Base-by-base conservation (phyloP, 2,329 filamentous ascomycete genomes). In the Fusarium longipes region DNA sequence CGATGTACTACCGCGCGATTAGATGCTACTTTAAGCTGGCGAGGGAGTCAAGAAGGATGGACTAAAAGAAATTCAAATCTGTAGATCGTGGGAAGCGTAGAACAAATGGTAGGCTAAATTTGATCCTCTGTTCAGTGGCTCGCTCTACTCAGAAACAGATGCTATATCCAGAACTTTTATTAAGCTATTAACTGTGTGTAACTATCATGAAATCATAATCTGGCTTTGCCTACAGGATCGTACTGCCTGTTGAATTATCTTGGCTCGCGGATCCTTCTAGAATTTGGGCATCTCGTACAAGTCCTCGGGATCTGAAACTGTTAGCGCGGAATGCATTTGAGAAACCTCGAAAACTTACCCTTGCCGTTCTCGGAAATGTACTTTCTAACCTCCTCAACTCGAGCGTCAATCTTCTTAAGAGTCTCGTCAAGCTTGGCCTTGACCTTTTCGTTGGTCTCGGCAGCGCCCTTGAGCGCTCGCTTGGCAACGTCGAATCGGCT, bases 401-500 rank as follows among this genome's bases (percentile, higher is more conserved):
- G 76, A 25, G 80, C 77, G 40, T 82, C 78, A 17, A 90, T 72
- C 60, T 85, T 80, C n/a, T 78, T 78, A 11, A 84, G 45, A 39
- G 82, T 71, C 66, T 82, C 79, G 18, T 85, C 82, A 67, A 84
- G 70, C 25, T 76, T 77, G 6, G 80, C 53, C 55, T 76, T 78
- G 1, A 88, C 79, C 63, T 79, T 79, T 30, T 83, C 79, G 57
- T 88, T 88, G 5, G 74, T 67, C 68, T 76, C 77, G 1, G 82
- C 79, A 0, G 77, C 87, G 2, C 81, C 83, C 40, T 75, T 77
- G 47, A 90, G 69, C 4, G 87, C 88, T 12, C 82, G 76, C 63
- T 83, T 79, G 0, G 85, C 86, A 20, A 90, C 81, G 72, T 90
- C 82, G 67, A 84, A 91, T 39, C 88, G 79, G 18, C 83, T 88